Evolutionary conservation across 1,139 yeast species (phyloP).

Genomic region (Entelexis paramagnoliae): DNA sequence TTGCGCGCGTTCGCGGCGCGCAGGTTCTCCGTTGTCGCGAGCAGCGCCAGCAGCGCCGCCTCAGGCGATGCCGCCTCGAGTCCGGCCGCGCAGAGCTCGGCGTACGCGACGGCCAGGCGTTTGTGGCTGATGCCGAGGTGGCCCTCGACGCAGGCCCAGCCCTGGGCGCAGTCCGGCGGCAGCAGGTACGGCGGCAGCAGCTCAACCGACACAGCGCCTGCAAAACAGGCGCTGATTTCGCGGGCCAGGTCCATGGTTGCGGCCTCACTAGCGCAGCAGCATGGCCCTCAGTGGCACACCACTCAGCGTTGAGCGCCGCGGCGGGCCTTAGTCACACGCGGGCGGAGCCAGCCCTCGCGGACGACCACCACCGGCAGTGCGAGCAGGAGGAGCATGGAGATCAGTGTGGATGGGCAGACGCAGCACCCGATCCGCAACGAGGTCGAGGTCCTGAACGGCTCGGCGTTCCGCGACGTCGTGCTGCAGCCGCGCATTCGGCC

Average conservation of each 20-base stretch:
- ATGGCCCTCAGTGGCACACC: too few species aligned
- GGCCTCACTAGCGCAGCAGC: too few species aligned
- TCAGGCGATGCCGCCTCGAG: constrained; percentile 1
- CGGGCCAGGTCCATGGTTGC: constrained; percentile 14
- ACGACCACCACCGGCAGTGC: neutral
- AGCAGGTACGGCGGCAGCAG: constrained; percentile 16
- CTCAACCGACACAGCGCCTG: constrained; percentile 8
- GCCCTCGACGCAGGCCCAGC: constrained; percentile 23
- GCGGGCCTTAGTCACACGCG: neutral
- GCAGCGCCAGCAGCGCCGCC: constrained; percentile 24
- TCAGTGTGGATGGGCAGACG: constrained; percentile 19
- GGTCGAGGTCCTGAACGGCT: constrained; percentile 49
- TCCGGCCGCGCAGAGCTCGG: constrained; percentile 6
- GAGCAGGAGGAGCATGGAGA: constrained; percentile 7
- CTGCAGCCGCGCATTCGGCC: constrained; percentile 48
- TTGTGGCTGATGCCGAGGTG: constrained; percentile 29
- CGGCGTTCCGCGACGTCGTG: constrained; percentile 43
- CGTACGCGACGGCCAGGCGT: constrained; percentile 23
- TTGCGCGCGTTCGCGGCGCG: constrained; percentile 31
- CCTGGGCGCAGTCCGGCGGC: neutral
- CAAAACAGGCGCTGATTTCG: neutral
- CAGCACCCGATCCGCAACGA: constrained; percentile 29
- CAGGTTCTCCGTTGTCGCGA: constrained; percentile 32
- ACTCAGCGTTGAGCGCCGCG: constrained; percentile 1
- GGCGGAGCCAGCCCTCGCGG: neutral